Evolutionary conservation across 352 stramenopile genomes (phyloP), one percentile per base, ranked within the genome.

Genomic region (Phytophthora sp.): DNA sequence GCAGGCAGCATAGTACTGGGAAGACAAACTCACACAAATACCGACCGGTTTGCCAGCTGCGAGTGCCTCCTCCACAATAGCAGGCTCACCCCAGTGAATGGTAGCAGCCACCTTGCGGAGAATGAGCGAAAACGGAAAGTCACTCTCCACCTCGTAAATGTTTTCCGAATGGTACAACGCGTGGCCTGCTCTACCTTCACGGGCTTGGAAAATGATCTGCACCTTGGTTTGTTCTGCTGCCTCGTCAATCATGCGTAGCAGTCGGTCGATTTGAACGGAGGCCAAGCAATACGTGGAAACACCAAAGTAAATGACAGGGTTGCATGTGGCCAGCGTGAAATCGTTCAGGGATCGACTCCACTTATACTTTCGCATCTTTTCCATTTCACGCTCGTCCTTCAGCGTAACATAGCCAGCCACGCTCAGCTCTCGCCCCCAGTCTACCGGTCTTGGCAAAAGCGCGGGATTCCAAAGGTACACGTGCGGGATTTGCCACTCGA

Each of bases 1-100:
- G 24, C 87, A 77, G 10, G 87, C 88, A 66, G 89, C 94, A 65
- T 96, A 97, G 46, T 80, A 87, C 50, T 98, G 91, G 43, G 96
- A 87, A 11, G 82, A 91, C 66, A 97, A 88, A 55, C 91, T 96
- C 2, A 91, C 90, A 51, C 85, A 95, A 9, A 97, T 76, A 38
- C 96, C 83, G n/a, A 88, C 96, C 2, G 91, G 90, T 26, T 96
- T 87, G 11, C 83, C 88, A 37, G 84, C 81, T 24, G 85, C 64
- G 4, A 98, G 72, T 1, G 87, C 90, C 20, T 91, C 89, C 17
- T 88, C 86, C 9, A 88, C 87, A 23, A 91, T 97, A 28, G 85
- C 87, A 21, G 88, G 87, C 11, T 77, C 74, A 3, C 74, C 74
- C 54, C 74, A 77, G 67, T 97, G 88, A 52, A 96, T 82, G 4